A percentile compares a stretch with the other conserved stretches of the same genome.
These are phyloP conservation scores for Ustilago vetiveriae DNA, from an alignment of 1,284 basidiomycete genomes.

Conservation along the genomic window DNA sequence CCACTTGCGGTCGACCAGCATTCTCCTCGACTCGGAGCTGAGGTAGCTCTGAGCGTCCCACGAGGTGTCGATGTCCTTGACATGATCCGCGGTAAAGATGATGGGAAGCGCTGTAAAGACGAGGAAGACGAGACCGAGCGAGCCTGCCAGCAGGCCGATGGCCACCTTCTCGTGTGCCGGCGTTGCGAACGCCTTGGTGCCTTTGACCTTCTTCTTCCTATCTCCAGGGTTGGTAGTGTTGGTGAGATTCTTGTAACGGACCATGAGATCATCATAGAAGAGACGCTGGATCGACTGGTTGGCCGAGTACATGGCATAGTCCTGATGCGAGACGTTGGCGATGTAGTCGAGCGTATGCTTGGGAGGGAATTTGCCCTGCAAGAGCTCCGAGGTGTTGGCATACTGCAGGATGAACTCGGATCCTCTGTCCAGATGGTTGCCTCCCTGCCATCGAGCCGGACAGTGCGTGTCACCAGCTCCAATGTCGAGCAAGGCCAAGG, in stretches of 20 bases:
- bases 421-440: slow-evolving; percentile 55
- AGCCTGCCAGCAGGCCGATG: slow-evolving; percentile 55
- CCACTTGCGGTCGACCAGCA: slow-evolving; percentile 50
- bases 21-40: slow-evolving; percentile 40
- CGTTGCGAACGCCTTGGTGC: slow-evolving; percentile 56
- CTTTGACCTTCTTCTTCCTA: slow-evolving; percentile 28
- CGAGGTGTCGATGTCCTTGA: slow-evolving; percentile 30
- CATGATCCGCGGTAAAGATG: slow-evolving; percentile 52
- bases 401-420: slow-evolving; percentile 48
- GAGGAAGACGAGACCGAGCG: slow-evolving; percentile 41
- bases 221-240: slow-evolving; percentile 53
- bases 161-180: slow-evolving; percentile 57
- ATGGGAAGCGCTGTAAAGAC: slow-evolving; percentile 56
- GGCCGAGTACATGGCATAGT: slow-evolving; percentile 50
- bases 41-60: slow-evolving; percentile 48
- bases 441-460: slow-evolving; percentile 53
- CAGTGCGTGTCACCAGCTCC: slow-evolving; percentile 50
- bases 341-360: slow-evolving; percentile 49
- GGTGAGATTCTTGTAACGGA: slow-evolving; percentile 40
- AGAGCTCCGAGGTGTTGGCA: slow-evolving; percentile 30
- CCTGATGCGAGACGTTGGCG: slow-evolving; percentile 50
- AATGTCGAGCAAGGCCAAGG: slow-evolving; percentile 51
- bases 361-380: slow-evolving; percentile 46
- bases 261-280: slow-evolving; percentile 39
- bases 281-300: slow-evolving; percentile 41